phyloP scores from a whole-genome alignment of 208 protist genomes.

The Trypanosoma vivax region DNA sequence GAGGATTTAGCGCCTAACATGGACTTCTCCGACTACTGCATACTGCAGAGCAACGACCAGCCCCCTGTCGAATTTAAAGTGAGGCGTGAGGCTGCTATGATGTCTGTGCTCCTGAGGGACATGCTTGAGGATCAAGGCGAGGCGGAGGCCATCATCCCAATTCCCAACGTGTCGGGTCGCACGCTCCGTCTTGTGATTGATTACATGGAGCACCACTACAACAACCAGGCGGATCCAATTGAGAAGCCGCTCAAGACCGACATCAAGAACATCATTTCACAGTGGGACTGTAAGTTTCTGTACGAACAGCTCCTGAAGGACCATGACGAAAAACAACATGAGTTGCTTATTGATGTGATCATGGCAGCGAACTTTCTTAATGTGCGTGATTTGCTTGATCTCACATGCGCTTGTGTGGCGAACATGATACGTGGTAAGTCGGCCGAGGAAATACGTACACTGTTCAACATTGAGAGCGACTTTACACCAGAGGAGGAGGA shows the following conservation, averaged over 20 bases:
- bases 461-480: slow-evolving; percentile 95
- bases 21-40: slow-evolving; percentile 81
- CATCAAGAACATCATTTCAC: slow-evolving; percentile 78
- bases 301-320: slow-evolving; percentile 79
- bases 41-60: slow-evolving; percentile 85
- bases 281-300: slow-evolving; percentile 86
- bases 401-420: slow-evolving; percentile 91
- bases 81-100: slow-evolving; percentile 71
- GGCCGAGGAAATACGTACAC: slow-evolving; percentile 88
- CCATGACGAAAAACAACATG: slow-evolving; percentile 75
- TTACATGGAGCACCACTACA: slow-evolving; percentile 91
- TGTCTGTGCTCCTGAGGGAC: slow-evolving; percentile 85
- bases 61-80: slow-evolving; percentile 80
- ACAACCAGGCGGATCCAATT: slow-evolving; percentile 69
- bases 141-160: slow-evolving; percentile 80
- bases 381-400: slow-evolving; percentile 90
- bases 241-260: slow-evolving; percentile 85
- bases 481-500: slow-evolving; percentile 94
- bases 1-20: slow-evolving; percentile 40
- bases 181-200: slow-evolving; percentile 88
- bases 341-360: slow-evolving; percentile 90
- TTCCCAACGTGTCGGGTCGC: slow-evolving; percentile 87
- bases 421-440: slow-evolving; percentile 93
- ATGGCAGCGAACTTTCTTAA: slow-evolving; percentile 94
- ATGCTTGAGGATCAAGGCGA: slow-evolving; percentile 86